phyloP scores from a whole-genome alignment of 2,329 filamentous ascomycete species.

The Xenoacremonium recifei region DNA sequence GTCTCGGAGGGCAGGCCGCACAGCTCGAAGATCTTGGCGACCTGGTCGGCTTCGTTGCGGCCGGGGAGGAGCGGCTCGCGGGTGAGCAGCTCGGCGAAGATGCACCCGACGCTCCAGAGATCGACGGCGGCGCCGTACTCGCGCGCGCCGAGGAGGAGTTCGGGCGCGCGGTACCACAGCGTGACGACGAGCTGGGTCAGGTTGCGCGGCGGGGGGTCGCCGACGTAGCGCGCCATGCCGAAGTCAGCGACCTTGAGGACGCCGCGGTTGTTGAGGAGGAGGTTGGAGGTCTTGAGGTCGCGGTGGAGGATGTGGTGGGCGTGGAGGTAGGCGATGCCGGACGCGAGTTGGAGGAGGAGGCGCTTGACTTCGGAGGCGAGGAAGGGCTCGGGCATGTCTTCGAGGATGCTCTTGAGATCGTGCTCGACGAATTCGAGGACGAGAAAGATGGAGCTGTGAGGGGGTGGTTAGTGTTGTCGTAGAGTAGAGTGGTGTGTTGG shows the following conservation, averaged over 20 bases:
- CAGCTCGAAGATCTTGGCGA: slow-evolving; percentile 84
- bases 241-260: slow-evolving; percentile 96
- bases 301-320: slow-evolving; percentile 88
- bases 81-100: slow-evolving; percentile 87
- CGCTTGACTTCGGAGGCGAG: slow-evolving; percentile 91
- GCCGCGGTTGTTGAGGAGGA: slow-evolving; percentile 93
- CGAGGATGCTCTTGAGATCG: slow-evolving; percentile 88
- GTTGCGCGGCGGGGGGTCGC: slow-evolving; percentile 69
- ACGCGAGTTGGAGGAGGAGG: slow-evolving; percentile 77
- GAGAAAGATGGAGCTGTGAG: slow-evolving; percentile 70
- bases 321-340: slow-evolving; percentile 83
- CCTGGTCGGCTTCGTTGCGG: slow-evolving; percentile 87
- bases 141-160: slow-evolving; percentile 78
- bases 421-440: slow-evolving; percentile 98
- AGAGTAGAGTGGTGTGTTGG: slow-evolving; percentile 1
- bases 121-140: slow-evolving; percentile 78
- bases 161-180: slow-evolving; percentile 92
- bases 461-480: slow-evolving; percentile 16
- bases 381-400: slow-evolving; percentile 93
- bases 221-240: slow-evolving; percentile 91
- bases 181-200: slow-evolving; percentile 94
- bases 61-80: slow-evolving; percentile 83
- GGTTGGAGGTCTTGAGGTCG: slow-evolving; percentile 89
- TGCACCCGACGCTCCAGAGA: slow-evolving; percentile 95
- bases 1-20: slow-evolving; percentile 83